Evolutionary conservation across 2,329 filamentous ascomycete genomes (phyloP).

Genomic region (Penicillium sp.): DNA sequence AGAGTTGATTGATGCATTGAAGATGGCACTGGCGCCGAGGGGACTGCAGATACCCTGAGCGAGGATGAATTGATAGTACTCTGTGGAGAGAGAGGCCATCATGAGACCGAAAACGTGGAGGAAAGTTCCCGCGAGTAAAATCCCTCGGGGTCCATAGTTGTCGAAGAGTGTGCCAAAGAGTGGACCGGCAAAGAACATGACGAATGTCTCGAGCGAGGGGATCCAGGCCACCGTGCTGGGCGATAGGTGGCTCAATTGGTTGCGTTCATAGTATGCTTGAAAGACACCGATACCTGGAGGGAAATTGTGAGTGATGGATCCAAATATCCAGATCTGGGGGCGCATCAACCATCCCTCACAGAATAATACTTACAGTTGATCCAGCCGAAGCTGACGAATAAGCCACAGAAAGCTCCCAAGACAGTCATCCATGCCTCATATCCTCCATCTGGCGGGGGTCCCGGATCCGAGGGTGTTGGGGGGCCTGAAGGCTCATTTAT

Average conservation of each 20-base stretch:
- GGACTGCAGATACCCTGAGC: slow-evolving; percentile 59
- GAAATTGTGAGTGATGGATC: neutral
- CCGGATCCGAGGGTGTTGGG: slow-evolving; percentile 11
- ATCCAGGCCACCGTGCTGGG: slow-evolving; percentile 66
- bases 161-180: slow-evolving; percentile 69
- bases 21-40: slow-evolving; percentile 55
- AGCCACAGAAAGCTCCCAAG: slow-evolving; percentile 49
- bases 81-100: slow-evolving; percentile 59
- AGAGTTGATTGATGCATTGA: slow-evolving; percentile 47
- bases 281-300: slow-evolving; percentile 32
- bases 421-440: slow-evolving; percentile 51
- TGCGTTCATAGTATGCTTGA: slow-evolving; percentile 61
- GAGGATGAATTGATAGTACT: slow-evolving; percentile 63
- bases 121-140: slow-evolving; percentile 57
- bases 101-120: slow-evolving; percentile 63
- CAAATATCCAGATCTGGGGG: neutral
- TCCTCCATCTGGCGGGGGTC: slow-evolving; percentile 36
- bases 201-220: slow-evolving; percentile 50
- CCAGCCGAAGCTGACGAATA: slow-evolving; percentile 58
- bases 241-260: slow-evolving; percentile 54
- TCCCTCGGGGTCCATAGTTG: slow-evolving; percentile 61
- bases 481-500: neutral
- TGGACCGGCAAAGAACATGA: slow-evolving; percentile 52
- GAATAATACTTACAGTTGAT: slow-evolving; percentile 47
- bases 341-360: too few species aligned